phyloP scores from a whole-genome alignment of 345 rosid genomes.

The Eucalyptus erythrocorys region DNA sequence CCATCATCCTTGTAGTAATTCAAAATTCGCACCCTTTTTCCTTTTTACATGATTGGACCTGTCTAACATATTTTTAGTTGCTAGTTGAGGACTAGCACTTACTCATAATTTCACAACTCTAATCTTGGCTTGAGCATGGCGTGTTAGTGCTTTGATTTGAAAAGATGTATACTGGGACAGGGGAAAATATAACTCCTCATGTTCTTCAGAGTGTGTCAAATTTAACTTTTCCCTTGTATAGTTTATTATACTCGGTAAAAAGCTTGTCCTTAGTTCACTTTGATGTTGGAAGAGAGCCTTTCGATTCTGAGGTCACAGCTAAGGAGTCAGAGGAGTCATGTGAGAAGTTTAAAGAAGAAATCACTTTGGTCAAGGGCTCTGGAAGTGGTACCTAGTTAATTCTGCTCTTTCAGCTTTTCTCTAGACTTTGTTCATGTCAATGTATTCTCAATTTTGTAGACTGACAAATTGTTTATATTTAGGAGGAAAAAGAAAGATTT shows the following conservation, averaged over 20 bases:
- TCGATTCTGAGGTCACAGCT: constrained; percentile 73
- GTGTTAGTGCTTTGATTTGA: neutral
- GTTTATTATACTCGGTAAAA: neutral
- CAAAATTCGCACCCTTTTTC: neutral
- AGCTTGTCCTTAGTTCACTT: neutral
- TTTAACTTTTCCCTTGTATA: neutral
- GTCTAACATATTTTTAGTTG: neutral
- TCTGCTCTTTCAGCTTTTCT: neutral
- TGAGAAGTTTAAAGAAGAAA: constrained; percentile 72
- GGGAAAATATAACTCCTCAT: neutral
- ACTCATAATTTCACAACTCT: neutral
- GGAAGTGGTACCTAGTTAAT: constrained; percentile 56
- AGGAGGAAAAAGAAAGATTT: neutral
- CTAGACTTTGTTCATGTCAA: neutral
- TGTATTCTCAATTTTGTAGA: neutral
- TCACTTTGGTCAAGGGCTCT: constrained; percentile 93
- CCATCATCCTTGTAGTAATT: neutral
- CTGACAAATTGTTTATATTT: neutral
- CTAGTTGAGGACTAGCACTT: neutral
- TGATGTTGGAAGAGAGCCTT: constrained; percentile 40
- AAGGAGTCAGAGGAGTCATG: constrained; percentile 83
- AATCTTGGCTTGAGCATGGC: neutral
- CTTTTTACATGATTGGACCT: neutral
- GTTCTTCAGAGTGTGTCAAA: neutral
- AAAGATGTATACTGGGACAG: neutral